These are phyloP conservation scores for Cochlearia excelsa DNA, from an alignment of 345 rosid species.

Conservation along the genomic window DNA sequence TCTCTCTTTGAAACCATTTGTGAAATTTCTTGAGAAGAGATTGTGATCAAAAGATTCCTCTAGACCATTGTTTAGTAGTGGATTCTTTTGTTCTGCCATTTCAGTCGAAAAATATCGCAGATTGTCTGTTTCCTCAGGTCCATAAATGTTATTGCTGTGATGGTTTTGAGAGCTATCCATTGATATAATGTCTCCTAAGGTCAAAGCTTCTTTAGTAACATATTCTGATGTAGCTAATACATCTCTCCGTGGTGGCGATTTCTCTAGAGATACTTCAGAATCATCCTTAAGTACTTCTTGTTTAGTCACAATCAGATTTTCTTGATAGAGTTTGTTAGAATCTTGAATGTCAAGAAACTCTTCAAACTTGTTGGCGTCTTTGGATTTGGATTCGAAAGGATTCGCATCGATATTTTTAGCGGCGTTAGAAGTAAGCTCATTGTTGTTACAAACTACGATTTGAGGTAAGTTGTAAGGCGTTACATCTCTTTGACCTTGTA, in stretches of 20 bases:
- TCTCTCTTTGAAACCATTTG: constrained; percentile 42
- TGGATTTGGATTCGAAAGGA: constrained; percentile 25
- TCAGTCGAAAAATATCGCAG: constrained; percentile 15
- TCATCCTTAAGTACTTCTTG: constrained; percentile 13
- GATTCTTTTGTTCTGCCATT: not conserved
- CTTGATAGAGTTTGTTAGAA: constrained; percentile 10
- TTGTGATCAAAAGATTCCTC: constrained; percentile 33
- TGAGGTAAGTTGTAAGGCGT: constrained; percentile 48
- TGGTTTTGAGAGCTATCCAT: constrained; percentile 22
- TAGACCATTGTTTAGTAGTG: constrained; percentile 2
- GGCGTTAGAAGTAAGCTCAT: constrained; percentile 45
- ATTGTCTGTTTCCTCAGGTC: constrained; percentile 15
- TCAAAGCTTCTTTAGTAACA: constrained; percentile 30
- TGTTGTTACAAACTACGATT: constrained; percentile 44
- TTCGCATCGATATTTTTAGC: constrained; percentile 51
- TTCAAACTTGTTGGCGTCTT: constrained; percentile 17
- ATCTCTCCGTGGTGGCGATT: not conserved
- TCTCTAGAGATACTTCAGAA: not conserved
- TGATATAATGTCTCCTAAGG: constrained; percentile 47
- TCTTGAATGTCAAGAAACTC: constrained; percentile 12
- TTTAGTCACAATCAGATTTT: constrained; percentile 15
- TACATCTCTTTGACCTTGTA: constrained; percentile 23
- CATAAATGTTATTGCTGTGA: not conserved
- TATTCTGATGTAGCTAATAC: constrained; percentile 20
- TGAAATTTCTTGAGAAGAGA: constrained; percentile 35